Base-by-base conservation (phyloP, 106 monocot genomes). In the Hemerocallis citrina region DNA sequence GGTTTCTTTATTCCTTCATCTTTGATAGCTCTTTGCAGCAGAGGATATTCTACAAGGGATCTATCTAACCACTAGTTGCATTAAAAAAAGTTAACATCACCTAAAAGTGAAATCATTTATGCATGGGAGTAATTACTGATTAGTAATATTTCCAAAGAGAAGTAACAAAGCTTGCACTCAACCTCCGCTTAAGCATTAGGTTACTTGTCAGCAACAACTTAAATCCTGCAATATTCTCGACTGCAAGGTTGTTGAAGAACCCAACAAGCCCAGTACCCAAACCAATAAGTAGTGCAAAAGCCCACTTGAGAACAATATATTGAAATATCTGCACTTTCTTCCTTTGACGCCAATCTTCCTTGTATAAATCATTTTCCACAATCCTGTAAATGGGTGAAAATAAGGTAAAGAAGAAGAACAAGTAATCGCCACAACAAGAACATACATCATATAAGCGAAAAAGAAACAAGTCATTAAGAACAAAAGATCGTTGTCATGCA, bases 221-320 rank as follows among this genome's bases (percentile, higher is more conserved):
- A 56, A 82, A 74, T 17, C 90, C 90, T 2, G 85, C 81, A 16
- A 90, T 90, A 62, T 90, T 90, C 63, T 90, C 90, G 16, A 85
- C 85, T 1, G 85, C 81, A 31, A 90, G 55, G 68, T 90, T 90
- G 68, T 79, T 90, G 76, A 90, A 90, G 81, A 90, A 90, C 0
- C 79, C 90, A 46, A 82, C 76, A 13, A 85, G 61, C 7, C 81
- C 90, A 34, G 85, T 82, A 5, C 24, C 56, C 56, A 82, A 25
- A 28, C 90, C 90, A 25, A 90, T 82, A 28, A 90, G 71, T 43
- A 91, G 77, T 59, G 85, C 85, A 57, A 91, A 72, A 30, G 72
- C 72, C 90, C 90, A 91, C 48, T 85, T 91, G 11, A 91, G 82
- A 28, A 79, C 34, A 20, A 85, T 43, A 31, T 91, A 91, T 57